Conservation (phyloP, 495 filamentous ascomycete species). For the Penicillium canescens region DNA sequence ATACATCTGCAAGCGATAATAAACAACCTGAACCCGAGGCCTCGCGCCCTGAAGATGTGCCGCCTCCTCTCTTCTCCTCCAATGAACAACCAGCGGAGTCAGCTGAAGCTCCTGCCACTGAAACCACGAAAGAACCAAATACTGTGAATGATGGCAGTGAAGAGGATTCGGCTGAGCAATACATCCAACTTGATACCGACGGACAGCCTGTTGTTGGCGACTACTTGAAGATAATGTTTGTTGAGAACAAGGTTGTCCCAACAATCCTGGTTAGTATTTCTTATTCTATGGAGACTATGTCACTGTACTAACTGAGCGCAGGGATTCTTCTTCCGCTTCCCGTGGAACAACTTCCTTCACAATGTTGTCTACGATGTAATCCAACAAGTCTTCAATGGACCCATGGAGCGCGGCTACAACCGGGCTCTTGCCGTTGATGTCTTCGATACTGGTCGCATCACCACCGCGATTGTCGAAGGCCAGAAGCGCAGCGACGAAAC, state of each 20-base stretch:
- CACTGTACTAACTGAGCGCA: slow-evolving; percentile 26
- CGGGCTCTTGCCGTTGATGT: slow-evolving; percentile 89
- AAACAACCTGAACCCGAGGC: slow-evolving; percentile 36
- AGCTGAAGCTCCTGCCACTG: slow-evolving; percentile 17
- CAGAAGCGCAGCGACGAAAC: slow-evolving; percentile 83
- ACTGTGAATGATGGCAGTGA: slow-evolving; percentile 31
- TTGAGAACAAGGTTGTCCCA: slow-evolving; percentile 89
- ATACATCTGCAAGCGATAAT: slow-evolving; percentile 3
- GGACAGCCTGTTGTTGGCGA: slow-evolving; percentile 94
- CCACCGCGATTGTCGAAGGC: slow-evolving; percentile 86
- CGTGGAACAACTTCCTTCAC: slow-evolving; percentile 99
- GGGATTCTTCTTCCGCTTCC: slow-evolving; percentile 98
- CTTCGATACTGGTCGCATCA: slow-evolving; percentile 86
- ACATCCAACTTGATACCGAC: slow-evolving; percentile 61
- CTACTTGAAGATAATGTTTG: slow-evolving; percentile 94
- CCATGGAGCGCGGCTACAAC: slow-evolving; percentile 95
- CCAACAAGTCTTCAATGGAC: slow-evolving; percentile 98
- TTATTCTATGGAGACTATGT: background rate
- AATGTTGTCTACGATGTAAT: slow-evolving; percentile 99
- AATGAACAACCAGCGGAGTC: slow-evolving; percentile 25
- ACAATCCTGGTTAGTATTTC: slow-evolving; percentile 78
- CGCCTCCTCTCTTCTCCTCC: slow-evolving; percentile 61
- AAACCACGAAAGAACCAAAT: slow-evolving; percentile 22
- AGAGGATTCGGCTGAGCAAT: slow-evolving; percentile 39
- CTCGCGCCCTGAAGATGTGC: slow-evolving; percentile 64